Evolutionary conservation across 495 filamentous ascomycete genomes (phyloP).

Genomic region (Collariella sp.): DNA sequence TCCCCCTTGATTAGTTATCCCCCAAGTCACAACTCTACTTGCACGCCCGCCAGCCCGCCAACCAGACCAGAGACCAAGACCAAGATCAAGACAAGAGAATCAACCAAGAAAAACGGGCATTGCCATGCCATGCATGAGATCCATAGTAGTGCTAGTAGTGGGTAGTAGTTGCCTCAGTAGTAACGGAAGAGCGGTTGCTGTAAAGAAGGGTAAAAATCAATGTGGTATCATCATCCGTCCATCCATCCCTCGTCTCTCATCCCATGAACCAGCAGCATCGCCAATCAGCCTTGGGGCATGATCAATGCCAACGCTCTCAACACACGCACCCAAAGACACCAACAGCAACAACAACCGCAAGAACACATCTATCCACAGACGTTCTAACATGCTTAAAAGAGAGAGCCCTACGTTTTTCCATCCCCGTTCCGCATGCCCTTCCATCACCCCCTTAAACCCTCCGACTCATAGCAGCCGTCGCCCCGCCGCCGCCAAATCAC

Average conservation of each 20-base stretch:
- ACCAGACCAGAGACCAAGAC: neutral
- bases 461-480: slow-evolving; percentile 46
- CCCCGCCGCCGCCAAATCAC: slow-evolving; percentile 44
- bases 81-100: neutral
- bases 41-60: neutral
- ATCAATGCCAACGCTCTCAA: neutral
- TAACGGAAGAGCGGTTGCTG: neutral
- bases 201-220: slow-evolving; percentile 1
- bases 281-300: neutral
- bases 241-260: neutral
- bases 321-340: neutral
- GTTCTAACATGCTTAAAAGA: neutral
- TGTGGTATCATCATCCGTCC: slow-evolving; percentile 19
- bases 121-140: slow-evolving; percentile 12
- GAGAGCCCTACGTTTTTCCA: neutral
- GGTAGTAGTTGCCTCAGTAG: too few species aligned
- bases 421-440: neutral
- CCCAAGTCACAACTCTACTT: neutral
- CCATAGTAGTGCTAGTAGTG: too few species aligned
- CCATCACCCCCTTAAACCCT: neutral
- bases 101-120: neutral
- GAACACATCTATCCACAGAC: neutral
- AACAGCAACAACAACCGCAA: neutral
- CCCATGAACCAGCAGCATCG: neutral
- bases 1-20: too few species aligned